phyloP scores from a whole-genome alignment of 164 flowering plant species.

The Buxus sempervirens region DNA sequence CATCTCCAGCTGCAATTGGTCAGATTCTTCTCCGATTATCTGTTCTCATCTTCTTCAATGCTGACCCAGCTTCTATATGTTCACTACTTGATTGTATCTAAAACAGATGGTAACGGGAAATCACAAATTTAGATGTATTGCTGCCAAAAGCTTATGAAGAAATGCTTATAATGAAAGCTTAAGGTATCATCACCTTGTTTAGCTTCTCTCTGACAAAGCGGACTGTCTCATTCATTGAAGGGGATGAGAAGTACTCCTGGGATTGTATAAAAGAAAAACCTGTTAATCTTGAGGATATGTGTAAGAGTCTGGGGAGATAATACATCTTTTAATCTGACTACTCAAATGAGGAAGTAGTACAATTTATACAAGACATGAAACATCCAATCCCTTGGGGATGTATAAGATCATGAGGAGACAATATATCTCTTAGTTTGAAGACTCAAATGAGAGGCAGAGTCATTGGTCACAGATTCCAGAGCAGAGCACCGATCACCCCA shows the following conservation, averaged over 20 bases:
- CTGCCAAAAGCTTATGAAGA: neutral
- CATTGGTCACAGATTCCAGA: no score
- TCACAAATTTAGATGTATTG: neutral
- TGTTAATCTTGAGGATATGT: no score
- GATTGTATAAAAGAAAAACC: neutral
- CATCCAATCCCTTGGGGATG: no score
- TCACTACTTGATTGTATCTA: conserved; percentile 68
- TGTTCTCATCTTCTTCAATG: conserved; percentile 54
- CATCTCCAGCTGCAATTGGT: neutral
- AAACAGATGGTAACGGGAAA: conserved; percentile 6
- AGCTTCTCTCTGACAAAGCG: conserved; percentile 72
- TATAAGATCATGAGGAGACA: no score
- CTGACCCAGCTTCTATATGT: conserved; percentile 41
- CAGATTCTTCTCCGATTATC: conserved; percentile 85
- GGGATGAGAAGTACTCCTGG: conserved; percentile 78
- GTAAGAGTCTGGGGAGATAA: no score
- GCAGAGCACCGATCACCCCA: no score
- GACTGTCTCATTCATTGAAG: conserved; percentile 86
- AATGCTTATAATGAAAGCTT: neutral
- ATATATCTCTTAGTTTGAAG: neutral
- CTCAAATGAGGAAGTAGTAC: no score
- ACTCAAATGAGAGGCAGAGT: no score
- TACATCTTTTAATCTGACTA: no score
- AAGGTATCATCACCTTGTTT: conserved; percentile 52
- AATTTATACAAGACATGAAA: no score